Conservation (phyloP, 2,329 filamentous ascomycete genomes). For the Albophoma yamanashiensis region DNA sequence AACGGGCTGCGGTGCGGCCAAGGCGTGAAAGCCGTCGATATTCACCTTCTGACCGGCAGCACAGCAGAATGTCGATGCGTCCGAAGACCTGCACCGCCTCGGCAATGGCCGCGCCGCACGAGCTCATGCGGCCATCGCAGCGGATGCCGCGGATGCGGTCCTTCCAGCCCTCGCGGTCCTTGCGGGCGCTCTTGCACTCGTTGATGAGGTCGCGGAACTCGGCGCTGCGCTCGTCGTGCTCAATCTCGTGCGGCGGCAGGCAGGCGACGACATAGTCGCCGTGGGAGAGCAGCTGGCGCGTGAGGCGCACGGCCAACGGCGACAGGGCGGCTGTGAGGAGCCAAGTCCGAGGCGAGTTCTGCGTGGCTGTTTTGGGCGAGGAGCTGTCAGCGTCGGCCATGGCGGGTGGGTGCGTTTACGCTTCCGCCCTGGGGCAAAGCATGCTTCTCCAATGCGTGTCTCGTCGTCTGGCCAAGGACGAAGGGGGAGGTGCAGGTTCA, state of each 20-base stretch:
- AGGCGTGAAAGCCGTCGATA: not conserved
- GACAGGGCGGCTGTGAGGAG: constrained; percentile 81
- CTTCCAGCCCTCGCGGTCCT: constrained; percentile 67
- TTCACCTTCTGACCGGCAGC: constrained; percentile 76
- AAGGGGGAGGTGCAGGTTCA: not conserved
- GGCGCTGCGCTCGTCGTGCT: constrained; percentile 62
- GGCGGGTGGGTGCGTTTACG: constrained; percentile 1
- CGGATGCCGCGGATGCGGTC: constrained; percentile 60
- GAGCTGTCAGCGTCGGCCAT: constrained; percentile 17
- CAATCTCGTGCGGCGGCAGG: constrained; percentile 66
- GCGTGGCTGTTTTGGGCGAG: constrained; percentile 38
- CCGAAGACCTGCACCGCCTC: constrained; percentile 79
- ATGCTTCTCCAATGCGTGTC: not conserved
- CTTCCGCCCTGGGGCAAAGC: not conserved
- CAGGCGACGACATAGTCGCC: constrained; percentile 86
- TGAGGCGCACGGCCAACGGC: constrained; percentile 73
- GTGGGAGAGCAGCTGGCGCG: constrained; percentile 73
- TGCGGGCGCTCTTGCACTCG: constrained; percentile 51
- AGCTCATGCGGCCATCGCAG: constrained; percentile 54
- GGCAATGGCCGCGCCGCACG: constrained; percentile 78
- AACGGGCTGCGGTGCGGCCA: not conserved
- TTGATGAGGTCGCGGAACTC: constrained; percentile 74
- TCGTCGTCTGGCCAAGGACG: not conserved
- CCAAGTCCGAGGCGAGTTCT: constrained; percentile 79
- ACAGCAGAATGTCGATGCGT: constrained; percentile 80